Percentiles rank a stretch among this genome's conserved stretches.
Evolutionary conservation across 2,329 filamentous ascomycete species (phyloP).

Genomic region (Exophiala alcalophila): DNA sequence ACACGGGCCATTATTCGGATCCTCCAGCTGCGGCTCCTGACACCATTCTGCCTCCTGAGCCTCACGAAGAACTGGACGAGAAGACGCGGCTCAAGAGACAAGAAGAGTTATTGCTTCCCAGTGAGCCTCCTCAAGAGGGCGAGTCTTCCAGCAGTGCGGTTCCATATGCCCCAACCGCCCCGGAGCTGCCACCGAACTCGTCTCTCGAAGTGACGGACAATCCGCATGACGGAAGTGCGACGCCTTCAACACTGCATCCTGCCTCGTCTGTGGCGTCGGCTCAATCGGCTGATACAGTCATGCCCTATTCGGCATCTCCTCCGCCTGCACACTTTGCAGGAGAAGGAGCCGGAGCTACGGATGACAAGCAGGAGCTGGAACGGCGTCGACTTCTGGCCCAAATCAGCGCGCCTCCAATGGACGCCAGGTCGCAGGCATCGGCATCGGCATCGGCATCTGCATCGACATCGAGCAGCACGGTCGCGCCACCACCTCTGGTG

Average conservation of each 20-base stretch:
- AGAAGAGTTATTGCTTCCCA: constrained; percentile 76
- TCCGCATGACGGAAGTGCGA: constrained; percentile 33
- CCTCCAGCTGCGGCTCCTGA: constrained; percentile 12
- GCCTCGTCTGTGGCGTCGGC: constrained; percentile 29
- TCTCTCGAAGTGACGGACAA: constrained; percentile 37
- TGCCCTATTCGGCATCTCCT: constrained; percentile 25
- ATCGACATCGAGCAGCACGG: no score
- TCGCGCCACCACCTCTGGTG: no score
- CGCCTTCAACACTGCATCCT: constrained; percentile 24
- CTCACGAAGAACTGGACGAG: constrained; percentile 66
- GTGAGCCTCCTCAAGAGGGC: constrained; percentile 61
- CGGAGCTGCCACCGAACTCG: constrained; percentile 43
- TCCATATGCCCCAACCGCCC: constrained; percentile 43
- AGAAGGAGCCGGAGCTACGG: constrained; percentile 46
- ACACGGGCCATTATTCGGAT: constrained; percentile 10
- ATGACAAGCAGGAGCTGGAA: constrained; percentile 80
- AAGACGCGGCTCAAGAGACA: constrained; percentile 77
- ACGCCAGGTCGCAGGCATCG: constrained; percentile 26
- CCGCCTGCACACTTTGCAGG: constrained; percentile 31
- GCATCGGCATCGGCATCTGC: constrained; percentile 16
- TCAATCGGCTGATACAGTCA: constrained; percentile 34
- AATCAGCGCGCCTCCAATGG: constrained; percentile 58
- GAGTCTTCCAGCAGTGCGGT: constrained; percentile 44
- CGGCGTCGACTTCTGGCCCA: constrained; percentile 61
- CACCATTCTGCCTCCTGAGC: constrained; percentile 45